phyloP scores from a whole-genome alignment of 2,329 filamentous ascomycete genomes.

The Aspergillus eucalypticola region DNA sequence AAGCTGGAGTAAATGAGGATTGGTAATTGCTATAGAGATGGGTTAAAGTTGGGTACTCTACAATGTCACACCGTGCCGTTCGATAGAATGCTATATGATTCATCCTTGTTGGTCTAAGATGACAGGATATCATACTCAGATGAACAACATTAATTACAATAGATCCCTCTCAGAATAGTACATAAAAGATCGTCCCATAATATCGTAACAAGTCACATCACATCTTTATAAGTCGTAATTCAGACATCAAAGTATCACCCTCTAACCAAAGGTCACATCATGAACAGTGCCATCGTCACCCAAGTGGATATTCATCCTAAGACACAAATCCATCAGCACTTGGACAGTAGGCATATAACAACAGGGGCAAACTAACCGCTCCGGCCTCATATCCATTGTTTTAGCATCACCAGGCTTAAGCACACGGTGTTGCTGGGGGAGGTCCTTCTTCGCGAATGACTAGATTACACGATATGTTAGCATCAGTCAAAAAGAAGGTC shows the following conservation, averaged over 20 bases:
- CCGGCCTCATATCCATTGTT: conserved; percentile 45
- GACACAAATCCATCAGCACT: conserved; percentile 5
- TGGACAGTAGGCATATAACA: background rate
- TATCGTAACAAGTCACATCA: background rate
- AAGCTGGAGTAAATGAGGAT: conserved; percentile 43
- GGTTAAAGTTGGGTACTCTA: no score
- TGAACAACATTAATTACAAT: background rate
- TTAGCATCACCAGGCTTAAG: conserved; percentile 40
- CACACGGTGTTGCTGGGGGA: conserved; percentile 47
- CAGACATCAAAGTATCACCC: background rate
- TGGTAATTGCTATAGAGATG: no score
- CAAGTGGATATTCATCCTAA: conserved; percentile 48
- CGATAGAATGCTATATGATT: no score
- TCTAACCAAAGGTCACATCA: conserved; percentile 45
- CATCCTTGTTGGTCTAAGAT: no score
- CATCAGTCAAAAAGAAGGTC: background rate
- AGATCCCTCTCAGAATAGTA: background rate
- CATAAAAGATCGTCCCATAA: background rate
- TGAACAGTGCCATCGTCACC: conserved; percentile 46
- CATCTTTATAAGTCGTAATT: background rate
- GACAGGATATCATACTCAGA: background rate
- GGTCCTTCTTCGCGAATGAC: conserved; percentile 49
- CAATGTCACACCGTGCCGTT: background rate
- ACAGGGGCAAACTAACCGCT: conserved; percentile 29
- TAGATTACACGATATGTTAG: conserved; percentile 17